A percentile compares a stretch with the other conserved stretches of the same genome.
These are phyloP conservation scores for Diddensiella transvaalensis DNA, from an alignment of 805 yeast species.

Conservation along the genomic window DNA sequence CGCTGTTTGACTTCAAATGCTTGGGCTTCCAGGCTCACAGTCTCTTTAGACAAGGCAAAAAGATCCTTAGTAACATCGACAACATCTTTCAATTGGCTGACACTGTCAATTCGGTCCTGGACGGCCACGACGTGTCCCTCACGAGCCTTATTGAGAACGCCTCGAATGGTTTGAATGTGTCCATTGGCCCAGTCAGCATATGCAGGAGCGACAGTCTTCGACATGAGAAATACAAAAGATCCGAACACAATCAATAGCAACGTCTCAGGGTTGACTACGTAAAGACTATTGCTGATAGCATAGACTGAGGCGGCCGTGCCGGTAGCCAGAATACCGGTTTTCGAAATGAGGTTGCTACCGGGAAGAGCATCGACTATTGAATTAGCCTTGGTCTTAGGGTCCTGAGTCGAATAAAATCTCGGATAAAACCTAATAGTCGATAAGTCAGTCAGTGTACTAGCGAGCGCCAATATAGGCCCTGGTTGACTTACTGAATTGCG, in stretches of 20 bases:
- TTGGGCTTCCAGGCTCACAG: slow-evolving; percentile 92
- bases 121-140: slow-evolving; percentile 89
- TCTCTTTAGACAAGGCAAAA: slow-evolving; percentile 93
- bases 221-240: slow-evolving; percentile 68
- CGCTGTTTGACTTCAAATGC: slow-evolving; percentile 90
- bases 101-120: slow-evolving; percentile 84
- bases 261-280: slow-evolving; percentile 92
- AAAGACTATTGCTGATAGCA: slow-evolving; percentile 89
- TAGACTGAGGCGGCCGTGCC: slow-evolving; percentile 91
- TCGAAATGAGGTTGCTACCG: slow-evolving; percentile 80
- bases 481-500: slow-evolving; percentile 5
- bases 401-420: slow-evolving; percentile 40
- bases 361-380: slow-evolving; percentile 90
- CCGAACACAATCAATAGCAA: slow-evolving; percentile 76
- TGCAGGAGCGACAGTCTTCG: slow-evolving; percentile 89
- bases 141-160: slow-evolving; percentile 82
- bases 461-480: slow-evolving; percentile 3
- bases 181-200: slow-evolving; percentile 93
- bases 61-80: slow-evolving; percentile 86
- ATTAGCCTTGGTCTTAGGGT: slow-evolving; percentile 88
- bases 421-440: neutral
- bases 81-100: slow-evolving; percentile 85
- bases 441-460: neutral
- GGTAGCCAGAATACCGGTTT: slow-evolving; percentile 94
- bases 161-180: slow-evolving; percentile 75